A percentile compares a stretch with the other conserved stretches of the same genome.
Conservation (phyloP, 2,329 filamentous ascomycete genomes). For the Lanzia echinophila region DNA sequence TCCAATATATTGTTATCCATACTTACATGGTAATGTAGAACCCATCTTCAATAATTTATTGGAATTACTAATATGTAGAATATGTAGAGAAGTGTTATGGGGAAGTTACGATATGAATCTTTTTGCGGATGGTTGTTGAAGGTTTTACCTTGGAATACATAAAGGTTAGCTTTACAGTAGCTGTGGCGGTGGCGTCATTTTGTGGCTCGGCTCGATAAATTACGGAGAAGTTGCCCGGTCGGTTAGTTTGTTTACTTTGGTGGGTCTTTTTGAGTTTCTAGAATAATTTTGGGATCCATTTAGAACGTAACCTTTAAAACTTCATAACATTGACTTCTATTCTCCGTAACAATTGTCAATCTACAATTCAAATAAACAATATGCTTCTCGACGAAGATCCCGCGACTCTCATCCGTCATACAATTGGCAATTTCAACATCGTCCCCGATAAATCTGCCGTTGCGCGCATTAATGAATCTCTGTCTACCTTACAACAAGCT, state of each 20-base stretch:
- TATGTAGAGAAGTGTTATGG: background rate
- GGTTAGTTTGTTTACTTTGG: slow-evolving; percentile 5
- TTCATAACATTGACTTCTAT: background rate
- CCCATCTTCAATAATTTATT: slow-evolving; percentile 21
- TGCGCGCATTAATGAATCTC: slow-evolving; percentile 74
- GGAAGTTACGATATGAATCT: slow-evolving; percentile 17
- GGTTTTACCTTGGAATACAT: slow-evolving; percentile 4
- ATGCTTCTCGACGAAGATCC: slow-evolving; percentile 96
- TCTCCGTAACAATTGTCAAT: background rate
- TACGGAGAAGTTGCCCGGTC: slow-evolving; percentile 2
- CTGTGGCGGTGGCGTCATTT: slow-evolving; percentile 14
- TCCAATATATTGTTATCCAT: slow-evolving; percentile 19
- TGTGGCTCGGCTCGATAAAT: background rate
- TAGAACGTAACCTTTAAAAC: background rate
- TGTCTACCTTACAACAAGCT: slow-evolving; percentile 75
- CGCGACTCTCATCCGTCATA: slow-evolving; percentile 81
- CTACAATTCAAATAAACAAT: slow-evolving; percentile 33
- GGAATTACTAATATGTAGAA: background rate
- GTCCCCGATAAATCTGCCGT: slow-evolving; percentile 79
- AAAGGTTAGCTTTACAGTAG: background rate
- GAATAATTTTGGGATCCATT: background rate
- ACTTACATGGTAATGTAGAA: slow-evolving; percentile 33
- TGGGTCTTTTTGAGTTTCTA: background rate
- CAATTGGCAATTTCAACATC: slow-evolving; percentile 92
- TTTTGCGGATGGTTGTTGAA: slow-evolving; percentile 7